A percentile compares a stretch with the other conserved stretches of the same genome.
Conservation (phyloP, 2,329 filamentous ascomycete genomes). For the Neonectria sp. region DNA sequence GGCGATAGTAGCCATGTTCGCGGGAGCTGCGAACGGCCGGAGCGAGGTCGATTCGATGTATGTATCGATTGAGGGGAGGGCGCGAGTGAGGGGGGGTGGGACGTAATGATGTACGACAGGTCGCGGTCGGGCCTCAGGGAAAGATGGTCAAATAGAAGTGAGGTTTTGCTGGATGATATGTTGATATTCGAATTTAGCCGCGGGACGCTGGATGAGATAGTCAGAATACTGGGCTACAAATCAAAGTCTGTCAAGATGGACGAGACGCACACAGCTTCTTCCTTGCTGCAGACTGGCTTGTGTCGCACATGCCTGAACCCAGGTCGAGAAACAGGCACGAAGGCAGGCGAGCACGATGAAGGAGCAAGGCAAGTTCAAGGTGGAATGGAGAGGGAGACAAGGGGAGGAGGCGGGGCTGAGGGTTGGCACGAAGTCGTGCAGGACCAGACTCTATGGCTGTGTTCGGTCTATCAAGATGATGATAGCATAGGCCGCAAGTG, state of each 20-base stretch:
- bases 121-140: slow-evolving; percentile 19
- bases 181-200: slow-evolving; percentile 35
- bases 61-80: background rate
- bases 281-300: slow-evolving; percentile 35
- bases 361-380: slow-evolving; percentile 4
- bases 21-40: slow-evolving; percentile 18
- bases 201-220: slow-evolving; percentile 34
- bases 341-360: slow-evolving; percentile 22
- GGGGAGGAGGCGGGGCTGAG: slow-evolving; percentile 33
- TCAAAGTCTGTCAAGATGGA: slow-evolving; percentile 33
- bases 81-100: slow-evolving; percentile 3
- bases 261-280: slow-evolving; percentile 42
- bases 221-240: slow-evolving; percentile 31
- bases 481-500: slow-evolving; percentile 15
- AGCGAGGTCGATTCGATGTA: slow-evolving; percentile 3
- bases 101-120: slow-evolving; percentile 17
- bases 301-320: slow-evolving; percentile 43
- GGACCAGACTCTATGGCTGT: slow-evolving; percentile 26
- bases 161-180: slow-evolving; percentile 29
- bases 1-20: slow-evolving; percentile 69
- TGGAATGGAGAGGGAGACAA: slow-evolving; percentile 28
- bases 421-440: slow-evolving; percentile 24
- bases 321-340: slow-evolving; percentile 32
- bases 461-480: slow-evolving; percentile 28
- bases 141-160: slow-evolving; percentile 30